phyloP scores from a whole-genome alignment of 495 filamentous ascomycete species.

The Xylaria intraflava region DNA sequence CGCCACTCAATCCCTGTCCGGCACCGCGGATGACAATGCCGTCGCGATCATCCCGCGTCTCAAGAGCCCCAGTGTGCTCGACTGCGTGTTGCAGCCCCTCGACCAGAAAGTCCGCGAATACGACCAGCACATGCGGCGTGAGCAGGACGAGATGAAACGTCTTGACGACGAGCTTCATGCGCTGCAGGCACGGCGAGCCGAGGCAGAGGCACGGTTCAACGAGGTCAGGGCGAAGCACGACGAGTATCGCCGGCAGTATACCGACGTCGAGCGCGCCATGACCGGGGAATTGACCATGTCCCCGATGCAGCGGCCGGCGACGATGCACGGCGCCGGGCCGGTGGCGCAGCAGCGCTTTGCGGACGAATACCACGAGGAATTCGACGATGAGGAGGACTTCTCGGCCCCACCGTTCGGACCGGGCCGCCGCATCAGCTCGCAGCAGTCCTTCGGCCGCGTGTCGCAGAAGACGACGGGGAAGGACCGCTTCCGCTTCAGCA shows the following conservation, averaged over 20 bases:
- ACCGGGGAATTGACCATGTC: conserved; percentile 18
- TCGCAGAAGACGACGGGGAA: conserved; percentile 22
- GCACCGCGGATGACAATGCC: not conserved
- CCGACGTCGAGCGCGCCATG: conserved; percentile 25
- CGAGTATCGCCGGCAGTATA: conserved; percentile 23
- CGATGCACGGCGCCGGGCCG: conserved; percentile 11
- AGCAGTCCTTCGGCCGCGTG: conserved; percentile 24
- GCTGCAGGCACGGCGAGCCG: conserved; percentile 22
- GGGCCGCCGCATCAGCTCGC: conserved; percentile 25
- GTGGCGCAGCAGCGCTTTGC: conserved; percentile 13
- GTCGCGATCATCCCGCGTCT: conserved; percentile 22
- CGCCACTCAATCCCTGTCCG: conserved; percentile 9
- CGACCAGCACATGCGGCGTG: conserved; percentile 18
- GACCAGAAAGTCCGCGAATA: conserved; percentile 27
- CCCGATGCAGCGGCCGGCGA: conserved; percentile 14
- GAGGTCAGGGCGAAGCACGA: conserved; percentile 29
- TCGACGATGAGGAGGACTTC: conserved; percentile 21
- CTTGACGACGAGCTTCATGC: conserved; percentile 24
- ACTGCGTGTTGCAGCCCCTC: conserved; percentile 27
- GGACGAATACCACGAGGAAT: conserved; percentile 15
- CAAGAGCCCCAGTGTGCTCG: conserved; percentile 24
- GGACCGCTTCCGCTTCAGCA: conserved; percentile 26
- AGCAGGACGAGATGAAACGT: conserved; percentile 24
- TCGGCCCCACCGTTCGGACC: conserved; percentile 17
- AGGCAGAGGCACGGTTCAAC: conserved; percentile 23